Base-by-base conservation (phyloP, 2,329 filamentous ascomycete genomes). In the Aurifilum marmelostoma region DNA sequence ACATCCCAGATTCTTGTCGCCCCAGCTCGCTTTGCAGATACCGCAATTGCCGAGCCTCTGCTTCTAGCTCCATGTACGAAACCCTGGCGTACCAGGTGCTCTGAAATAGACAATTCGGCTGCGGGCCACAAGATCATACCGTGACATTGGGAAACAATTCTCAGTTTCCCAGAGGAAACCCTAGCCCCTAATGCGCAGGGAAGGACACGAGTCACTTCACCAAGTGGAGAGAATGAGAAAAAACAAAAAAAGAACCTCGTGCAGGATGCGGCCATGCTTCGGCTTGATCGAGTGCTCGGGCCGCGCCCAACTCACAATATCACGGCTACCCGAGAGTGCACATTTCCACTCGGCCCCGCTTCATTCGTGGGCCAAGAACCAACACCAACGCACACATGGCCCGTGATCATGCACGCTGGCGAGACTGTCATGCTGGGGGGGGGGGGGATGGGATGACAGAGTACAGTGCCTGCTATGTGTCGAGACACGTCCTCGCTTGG, bases 401-500 rank as follows among this genome's bases (percentile, higher is more conserved):
- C 50, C 24, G 32, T 66, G 65, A 58, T 54, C 32, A 65, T 65
- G 63, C 41, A 66, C 14, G 54, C 29, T 59, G 65, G 61, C 56
- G 21, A 54, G 27, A 7, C 39, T 37, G 37, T 27, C 34, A 47
- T 11, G 7, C 52, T 39, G 14, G 21, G 3, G 6, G n/a, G n/a
- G n/a, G n/a, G n/a, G n/a, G n/a, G n/a, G n/a, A 24, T 47, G 32
- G 32, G 6, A 47, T 16, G 39, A 34, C 39, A 63, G 41, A 14
- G 14, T 29, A 32, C 18, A 32, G 61, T 9, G 12, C 41, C 27
- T 29, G 59, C 37, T 61, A 24, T 12, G 21, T 61, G 21, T n/a
- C 27, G 2, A 14, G 24, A 29, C 14, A 34, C 39, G 39, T n/a
- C 21, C 41, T 43, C 60, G 16, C 14, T 50, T 16, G 14, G 8